Percentiles rank a stretch among this genome's conserved stretches.
phyloP scores from a whole-genome alignment of 139 green algal species.

The Chlamydomonas incerta region DNA sequence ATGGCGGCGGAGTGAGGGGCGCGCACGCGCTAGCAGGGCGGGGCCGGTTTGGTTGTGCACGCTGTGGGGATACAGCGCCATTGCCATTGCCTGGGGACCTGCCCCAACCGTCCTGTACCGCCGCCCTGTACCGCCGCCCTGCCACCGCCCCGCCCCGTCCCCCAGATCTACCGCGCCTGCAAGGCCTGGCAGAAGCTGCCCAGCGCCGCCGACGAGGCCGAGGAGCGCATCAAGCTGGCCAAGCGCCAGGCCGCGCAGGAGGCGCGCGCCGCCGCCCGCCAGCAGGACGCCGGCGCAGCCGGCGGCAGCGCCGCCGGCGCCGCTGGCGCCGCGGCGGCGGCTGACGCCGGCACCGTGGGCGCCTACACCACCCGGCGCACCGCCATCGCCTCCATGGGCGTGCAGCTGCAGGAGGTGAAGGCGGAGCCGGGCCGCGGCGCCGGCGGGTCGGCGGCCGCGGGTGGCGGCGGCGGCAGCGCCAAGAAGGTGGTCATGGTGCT shows the following conservation, averaged over 20 bases:
- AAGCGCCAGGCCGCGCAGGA: neutral
- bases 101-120: too few relatives aligned
- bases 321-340: neutral
- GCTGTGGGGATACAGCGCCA: too few relatives aligned
- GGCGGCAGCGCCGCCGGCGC: neutral
- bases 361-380: neutral
- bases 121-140: too few relatives aligned
- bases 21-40: too few relatives aligned
- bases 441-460: neutral
- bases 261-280: constrained; percentile 1
- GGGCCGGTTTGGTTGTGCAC: too few relatives aligned
- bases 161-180: constrained; percentile 37
- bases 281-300: neutral
- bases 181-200: constrained; percentile 52
- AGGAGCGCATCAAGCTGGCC: neutral
- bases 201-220: constrained; percentile 47
- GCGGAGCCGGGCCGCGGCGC: neutral
- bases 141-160: too few relatives aligned
- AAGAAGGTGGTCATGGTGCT: neutral
- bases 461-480: neutral
- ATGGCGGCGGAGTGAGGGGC: too few relatives aligned
- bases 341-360: neutral
- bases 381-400: neutral
- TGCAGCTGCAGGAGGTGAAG: constrained; percentile 4
- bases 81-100: too few relatives aligned